phyloP scores from a whole-genome alignment of 2,329 filamentous ascomycete species.

The Pyricularia pennisetigena region DNA sequence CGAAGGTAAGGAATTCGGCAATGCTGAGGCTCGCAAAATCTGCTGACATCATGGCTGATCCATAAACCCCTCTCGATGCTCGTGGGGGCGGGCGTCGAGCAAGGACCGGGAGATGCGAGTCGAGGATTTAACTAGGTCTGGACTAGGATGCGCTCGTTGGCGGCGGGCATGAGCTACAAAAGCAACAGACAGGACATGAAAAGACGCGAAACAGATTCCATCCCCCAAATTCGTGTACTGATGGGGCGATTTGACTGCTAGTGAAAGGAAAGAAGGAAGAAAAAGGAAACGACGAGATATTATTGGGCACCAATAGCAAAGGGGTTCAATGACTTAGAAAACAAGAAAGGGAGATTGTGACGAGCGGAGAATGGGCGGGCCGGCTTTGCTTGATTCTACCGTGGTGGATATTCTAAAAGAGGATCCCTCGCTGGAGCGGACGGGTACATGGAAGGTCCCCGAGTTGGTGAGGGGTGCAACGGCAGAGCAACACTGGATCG shows the following conservation, averaged over 20 bases:
- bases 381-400: neutral
- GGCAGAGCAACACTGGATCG: neutral
- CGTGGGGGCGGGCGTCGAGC: neutral
- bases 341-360: neutral
- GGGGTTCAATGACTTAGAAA: neutral
- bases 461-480: neutral
- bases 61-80: neutral
- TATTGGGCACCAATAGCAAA: conserved; percentile 3
- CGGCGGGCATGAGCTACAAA: neutral
- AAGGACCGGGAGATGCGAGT: neutral
- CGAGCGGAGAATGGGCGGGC: neutral
- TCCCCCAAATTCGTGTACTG: conserved; percentile 1
- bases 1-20: conserved; percentile 26
- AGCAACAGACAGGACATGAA: neutral
- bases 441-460: neutral
- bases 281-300: neutral
- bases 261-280: neutral
- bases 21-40: conserved; percentile 15
- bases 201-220: neutral
- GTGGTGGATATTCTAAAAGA: neutral
- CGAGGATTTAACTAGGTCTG: neutral
- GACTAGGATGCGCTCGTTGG: neutral
- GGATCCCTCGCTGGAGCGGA: neutral
- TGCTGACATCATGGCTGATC: neutral
- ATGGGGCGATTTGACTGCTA: neutral